These are phyloP conservation scores for Fraxinus quadrangulata DNA, from an alignment of 257 asterid species.

Conservation along the genomic window DNA sequence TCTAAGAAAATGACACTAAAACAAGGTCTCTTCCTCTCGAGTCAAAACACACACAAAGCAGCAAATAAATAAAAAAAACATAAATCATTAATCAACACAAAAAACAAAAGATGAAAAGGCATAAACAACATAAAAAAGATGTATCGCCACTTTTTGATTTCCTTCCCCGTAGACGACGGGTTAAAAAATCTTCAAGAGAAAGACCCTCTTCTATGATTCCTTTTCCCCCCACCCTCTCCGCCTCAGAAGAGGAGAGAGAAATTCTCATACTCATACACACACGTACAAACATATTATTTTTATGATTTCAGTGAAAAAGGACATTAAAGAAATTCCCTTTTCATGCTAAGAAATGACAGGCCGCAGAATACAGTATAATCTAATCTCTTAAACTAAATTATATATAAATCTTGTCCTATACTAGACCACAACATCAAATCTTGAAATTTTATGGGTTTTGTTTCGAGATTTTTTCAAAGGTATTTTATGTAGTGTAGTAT, in stretches of 20 bases:
- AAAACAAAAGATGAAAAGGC: neutral
- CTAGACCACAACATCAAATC: neutral
- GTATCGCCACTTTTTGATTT: conserved; percentile 53
- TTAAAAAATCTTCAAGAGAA: conserved; percentile 59
- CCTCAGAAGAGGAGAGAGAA: conserved; percentile 21
- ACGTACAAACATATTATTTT: conserved; percentile 11
- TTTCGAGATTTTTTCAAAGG: neutral
- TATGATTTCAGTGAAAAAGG: conserved; percentile 23
- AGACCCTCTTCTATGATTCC: conserved; percentile 52
- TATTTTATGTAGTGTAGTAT: no score
- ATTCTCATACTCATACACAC: conserved; percentile 2
- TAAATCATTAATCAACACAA: conserved; percentile 1
- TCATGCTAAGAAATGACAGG: conserved; percentile 33
- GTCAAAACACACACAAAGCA: conserved; percentile 46
- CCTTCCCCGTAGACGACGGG: conserved; percentile 89
- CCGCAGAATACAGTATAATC: conserved; percentile 8
- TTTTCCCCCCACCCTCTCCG: conserved; percentile 81
- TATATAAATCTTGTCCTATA: neutral
- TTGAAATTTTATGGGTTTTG: neutral
- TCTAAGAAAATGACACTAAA: conserved; percentile 87
- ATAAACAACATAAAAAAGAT: conserved; percentile 34
- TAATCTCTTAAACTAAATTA: conserved; percentile 8
- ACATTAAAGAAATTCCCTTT: conserved; percentile 26
- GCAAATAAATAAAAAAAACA: no score
- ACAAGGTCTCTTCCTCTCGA: conserved; percentile 55